A percentile compares a stretch with the other conserved stretches of the same genome.
Conservation (phyloP, 805 yeast species). For the Spathaspora hagerdaliae region DNA sequence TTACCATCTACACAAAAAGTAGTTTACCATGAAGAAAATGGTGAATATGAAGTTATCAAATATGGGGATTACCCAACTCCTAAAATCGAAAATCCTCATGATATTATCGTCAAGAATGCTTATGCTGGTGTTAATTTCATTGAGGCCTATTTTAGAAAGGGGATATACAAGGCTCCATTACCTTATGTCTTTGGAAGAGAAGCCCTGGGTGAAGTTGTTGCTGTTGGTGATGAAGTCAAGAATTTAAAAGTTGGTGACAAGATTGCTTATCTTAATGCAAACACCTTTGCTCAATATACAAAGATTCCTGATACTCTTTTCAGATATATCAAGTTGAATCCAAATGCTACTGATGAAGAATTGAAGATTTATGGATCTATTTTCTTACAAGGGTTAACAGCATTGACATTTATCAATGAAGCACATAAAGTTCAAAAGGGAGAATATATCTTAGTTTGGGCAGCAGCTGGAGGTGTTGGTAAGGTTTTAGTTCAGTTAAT, state of each 20-base stretch:
- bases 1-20: conserved; percentile 55
- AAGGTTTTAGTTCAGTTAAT: conserved; percentile 64
- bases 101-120: conserved; percentile 66
- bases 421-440: conserved; percentile 64
- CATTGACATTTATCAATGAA: conserved; percentile 63
- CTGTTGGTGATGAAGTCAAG: conserved; percentile 56
- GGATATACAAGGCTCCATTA: conserved; percentile 56
- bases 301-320: conserved; percentile 32
- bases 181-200: conserved; percentile 75
- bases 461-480: conserved; percentile 97
- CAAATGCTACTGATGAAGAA: conserved; percentile 42
- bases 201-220: conserved; percentile 67
- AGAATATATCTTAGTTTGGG: conserved; percentile 75
- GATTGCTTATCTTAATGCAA: conserved; percentile 51
- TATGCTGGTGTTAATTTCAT: conserved; percentile 81
- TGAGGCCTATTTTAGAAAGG: conserved; percentile 78
- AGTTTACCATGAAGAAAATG: conserved; percentile 51
- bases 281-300: conserved; percentile 73
- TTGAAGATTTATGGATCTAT: conserved; percentile 57
- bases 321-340: conserved; percentile 43
- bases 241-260: conserved; percentile 64
- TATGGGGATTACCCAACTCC: conserved; percentile 60
- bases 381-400: conserved; percentile 74
- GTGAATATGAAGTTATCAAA: conserved; percentile 54
- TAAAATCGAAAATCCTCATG: conserved; percentile 41